phyloP scores from a whole-genome alignment of 495 filamentous ascomycete genomes.

The Aspergillus bridgeri region DNA sequence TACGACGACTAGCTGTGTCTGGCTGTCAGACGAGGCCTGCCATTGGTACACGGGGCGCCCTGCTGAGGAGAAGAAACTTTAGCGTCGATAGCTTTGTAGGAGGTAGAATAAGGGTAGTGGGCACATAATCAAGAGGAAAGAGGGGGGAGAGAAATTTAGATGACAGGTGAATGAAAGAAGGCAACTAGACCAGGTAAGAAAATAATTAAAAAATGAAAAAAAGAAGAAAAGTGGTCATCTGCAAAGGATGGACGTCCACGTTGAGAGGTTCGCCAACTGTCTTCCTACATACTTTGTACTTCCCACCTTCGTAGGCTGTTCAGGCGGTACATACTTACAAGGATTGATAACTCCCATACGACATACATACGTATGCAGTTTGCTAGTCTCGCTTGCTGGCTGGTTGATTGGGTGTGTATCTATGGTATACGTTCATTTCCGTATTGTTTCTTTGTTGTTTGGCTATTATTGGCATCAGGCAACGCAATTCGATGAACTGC shows the following conservation, averaged over 20 bases:
- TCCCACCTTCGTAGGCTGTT: neutral
- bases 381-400: neutral
- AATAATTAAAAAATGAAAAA: neutral
- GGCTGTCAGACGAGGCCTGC: neutral
- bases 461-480: neutral
- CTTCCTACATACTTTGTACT: neutral
- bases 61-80: conserved; percentile 3
- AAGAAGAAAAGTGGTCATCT: neutral
- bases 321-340: neutral
- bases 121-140: neutral
- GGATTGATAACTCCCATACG: neutral
- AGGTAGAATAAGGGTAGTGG: neutral
- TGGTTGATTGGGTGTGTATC: neutral
- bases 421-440: neutral
- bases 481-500: neutral
- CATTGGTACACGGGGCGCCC: neutral
- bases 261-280: conserved; percentile 6
- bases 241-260: conserved; percentile 11
- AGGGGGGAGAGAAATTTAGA: neutral
- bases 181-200: neutral
- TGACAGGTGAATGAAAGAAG: neutral
- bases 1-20: conserved; percentile 2
- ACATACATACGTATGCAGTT: neutral
- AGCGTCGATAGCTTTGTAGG: conserved; percentile 1
- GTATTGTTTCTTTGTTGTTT: neutral